Evolutionary conservation across 1,284 basidiomycete genomes (phyloP).

Genomic region (Sanghuangporus sanghuang): DNA sequence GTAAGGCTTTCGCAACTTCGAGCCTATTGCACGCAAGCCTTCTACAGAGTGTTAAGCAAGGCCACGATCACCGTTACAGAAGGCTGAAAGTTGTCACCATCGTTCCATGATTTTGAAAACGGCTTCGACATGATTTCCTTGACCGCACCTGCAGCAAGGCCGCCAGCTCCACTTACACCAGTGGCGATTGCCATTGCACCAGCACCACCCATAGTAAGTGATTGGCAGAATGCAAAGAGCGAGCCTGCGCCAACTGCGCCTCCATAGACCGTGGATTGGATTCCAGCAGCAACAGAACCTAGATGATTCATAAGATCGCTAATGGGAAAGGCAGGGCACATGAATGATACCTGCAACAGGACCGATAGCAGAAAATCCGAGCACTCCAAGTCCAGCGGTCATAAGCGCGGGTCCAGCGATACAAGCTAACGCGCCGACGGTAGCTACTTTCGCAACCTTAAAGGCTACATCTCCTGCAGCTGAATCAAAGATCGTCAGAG

Average conservation of each 20-base stretch:
- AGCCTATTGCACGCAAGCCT: background rate
- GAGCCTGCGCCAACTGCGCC: slow-evolving; percentile 1
- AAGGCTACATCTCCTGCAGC: background rate
- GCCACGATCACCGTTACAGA: background rate
- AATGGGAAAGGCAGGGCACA: background rate
- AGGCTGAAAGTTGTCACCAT: background rate
- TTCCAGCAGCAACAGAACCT: slow-evolving; percentile 2
- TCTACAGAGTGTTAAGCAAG: background rate
- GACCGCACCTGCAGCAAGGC: background rate
- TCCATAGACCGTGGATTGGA: slow-evolving; percentile 1
- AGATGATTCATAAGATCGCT: background rate
- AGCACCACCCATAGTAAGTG: background rate
- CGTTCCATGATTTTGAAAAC: background rate
- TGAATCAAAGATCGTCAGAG: background rate
- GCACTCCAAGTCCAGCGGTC: background rate
- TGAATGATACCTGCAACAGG: background rate
- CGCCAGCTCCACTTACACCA: background rate
- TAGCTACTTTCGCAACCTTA: background rate
- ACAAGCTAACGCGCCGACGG: background rate
- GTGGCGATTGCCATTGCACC: background rate
- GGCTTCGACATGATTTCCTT: background rate
- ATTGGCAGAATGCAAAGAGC: slow-evolving; percentile 3
- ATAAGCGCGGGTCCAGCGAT: background rate
- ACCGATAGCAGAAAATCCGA: slow-evolving; percentile 4
- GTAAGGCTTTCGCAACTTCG: background rate